These are phyloP conservation scores for Aspergillus sergii DNA, from an alignment of 2,329 filamentous ascomycete genomes.

Conservation along the genomic window DNA sequence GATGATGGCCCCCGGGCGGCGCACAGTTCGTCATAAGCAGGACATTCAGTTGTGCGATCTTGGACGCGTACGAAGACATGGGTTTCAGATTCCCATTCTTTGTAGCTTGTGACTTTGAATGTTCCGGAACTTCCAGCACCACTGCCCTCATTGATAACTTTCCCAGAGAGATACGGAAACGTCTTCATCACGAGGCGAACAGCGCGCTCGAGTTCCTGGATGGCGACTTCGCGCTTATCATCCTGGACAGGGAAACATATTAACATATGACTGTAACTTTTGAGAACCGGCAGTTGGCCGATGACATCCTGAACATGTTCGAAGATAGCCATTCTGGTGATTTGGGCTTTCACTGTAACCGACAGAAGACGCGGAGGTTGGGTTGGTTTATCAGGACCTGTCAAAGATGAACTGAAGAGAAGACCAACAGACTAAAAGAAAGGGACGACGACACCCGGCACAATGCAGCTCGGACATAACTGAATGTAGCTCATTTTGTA, in stretches of 20 bases:
- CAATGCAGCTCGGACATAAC: neutral
- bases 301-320: slow-evolving; percentile 23
- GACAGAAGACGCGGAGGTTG: neutral
- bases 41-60: slow-evolving; percentile 9
- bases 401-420: neutral
- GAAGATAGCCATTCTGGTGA: slow-evolving; percentile 6
- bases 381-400: neutral
- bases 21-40: slow-evolving; percentile 8
- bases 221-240: neutral
- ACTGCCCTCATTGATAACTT: slow-evolving; percentile 16
- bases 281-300: slow-evolving; percentile 26
- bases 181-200: slow-evolving; percentile 10
- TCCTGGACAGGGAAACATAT: slow-evolving; percentile 21
- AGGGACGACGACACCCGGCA: too few relatives aligned
- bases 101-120: slow-evolving; percentile 13
- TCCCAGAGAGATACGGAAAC: slow-evolving; percentile 21
- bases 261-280: slow-evolving; percentile 25
- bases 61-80: slow-evolving; percentile 13
- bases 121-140: slow-evolving; percentile 9
- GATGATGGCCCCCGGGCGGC: slow-evolving; percentile 25
- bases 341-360: neutral
- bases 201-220: slow-evolving; percentile 14
- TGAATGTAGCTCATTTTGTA: neutral
- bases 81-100: neutral
- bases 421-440: too few relatives aligned